Base-by-base conservation (phyloP, 768 basidiomycete species). In the Tricholoma bakamatsutake region DNA sequence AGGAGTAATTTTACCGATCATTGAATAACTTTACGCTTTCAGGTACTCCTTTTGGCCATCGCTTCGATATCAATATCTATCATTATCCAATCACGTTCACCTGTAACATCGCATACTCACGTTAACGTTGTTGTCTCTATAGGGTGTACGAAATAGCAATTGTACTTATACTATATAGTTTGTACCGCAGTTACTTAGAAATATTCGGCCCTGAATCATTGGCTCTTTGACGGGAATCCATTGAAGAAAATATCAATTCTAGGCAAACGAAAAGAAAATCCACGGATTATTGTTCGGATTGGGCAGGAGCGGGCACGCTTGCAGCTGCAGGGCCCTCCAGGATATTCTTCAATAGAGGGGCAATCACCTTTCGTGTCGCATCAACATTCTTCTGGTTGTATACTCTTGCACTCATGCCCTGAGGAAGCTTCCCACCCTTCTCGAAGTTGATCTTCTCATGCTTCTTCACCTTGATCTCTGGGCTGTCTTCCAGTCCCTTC, bases 331-430 rank as follows among this genome's bases (percentile, higher is more conserved):
- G 46, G 13, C 8, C 28, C 53, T 87, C 86, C 58, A 92, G 61
- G 49, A 88, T 79, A 5, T 54, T 67, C 65, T 82, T 84, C 55
- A 90, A 66, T 11, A 88, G 61, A 1, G 90, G 90, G 8, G 88
- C 87, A 12, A 80, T 80, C 35, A 71, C 75, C 63, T 90, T 90
- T 55, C 88, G 75, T 12, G 82, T 87, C 18, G 78, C 84, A 40
- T 77, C 63, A 18, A 75, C 72, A 61, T 90, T 87, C 42, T 76
- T 76, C 68, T 92, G 89, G 57, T 81, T 76, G 70, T 88, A 92
- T 0, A 81, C 77, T 55, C 74, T 76, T 40, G 73, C 77, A 47
- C 67, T 71, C 30, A 74, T 66, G n/a, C 61, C 69, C 55, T 51
- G 34, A n/a, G 71, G 68, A 59, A 70, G 64, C 54, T 64, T 68